Percentiles rank a stretch among this genome's conserved stretches.
These are phyloP conservation scores for Jaltomata sinuosa DNA, from an alignment of 257 asterid species.

Conservation along the genomic window DNA sequence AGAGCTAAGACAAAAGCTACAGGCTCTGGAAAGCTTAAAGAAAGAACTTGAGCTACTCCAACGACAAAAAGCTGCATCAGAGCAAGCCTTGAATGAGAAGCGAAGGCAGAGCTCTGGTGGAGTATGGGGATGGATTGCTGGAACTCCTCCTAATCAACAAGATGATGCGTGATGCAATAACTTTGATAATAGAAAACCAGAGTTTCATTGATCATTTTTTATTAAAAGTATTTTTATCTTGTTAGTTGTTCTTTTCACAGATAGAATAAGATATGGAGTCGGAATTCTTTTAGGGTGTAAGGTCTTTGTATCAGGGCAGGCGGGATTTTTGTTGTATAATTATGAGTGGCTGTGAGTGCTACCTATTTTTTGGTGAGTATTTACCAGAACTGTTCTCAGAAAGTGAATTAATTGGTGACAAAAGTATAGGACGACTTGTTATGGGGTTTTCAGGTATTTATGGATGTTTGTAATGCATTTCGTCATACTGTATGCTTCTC, in stretches of 20 bases:
- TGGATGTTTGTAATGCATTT: background rate
- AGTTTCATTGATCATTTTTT: slow-evolving; percentile 5
- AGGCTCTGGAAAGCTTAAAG: slow-evolving; percentile 62
- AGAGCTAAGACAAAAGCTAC: slow-evolving; percentile 90
- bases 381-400: background rate
- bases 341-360: background rate
- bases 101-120: slow-evolving; percentile 75
- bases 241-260: slow-evolving; percentile 15
- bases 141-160: slow-evolving; percentile 49
- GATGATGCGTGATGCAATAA: slow-evolving; percentile 26
- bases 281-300: slow-evolving; percentile 8
- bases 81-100: slow-evolving; percentile 63
- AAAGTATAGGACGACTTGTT: background rate
- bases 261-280: slow-evolving; percentile 22
- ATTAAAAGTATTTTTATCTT: background rate
- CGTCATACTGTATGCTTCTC: background rate
- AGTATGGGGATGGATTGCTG: slow-evolving; percentile 98
- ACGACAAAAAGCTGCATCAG: slow-evolving; percentile 94
- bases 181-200: background rate
- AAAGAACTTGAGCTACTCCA: slow-evolving; percentile 92
- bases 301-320: background rate
- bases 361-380: background rate
- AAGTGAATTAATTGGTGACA: background rate
- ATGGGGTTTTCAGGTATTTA: background rate
- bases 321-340: slow-evolving; percentile 9